Evolutionary conservation across 2,329 filamentous ascomycete species (phyloP).

Genomic region (Ceratocystis diversiconidia): DNA sequence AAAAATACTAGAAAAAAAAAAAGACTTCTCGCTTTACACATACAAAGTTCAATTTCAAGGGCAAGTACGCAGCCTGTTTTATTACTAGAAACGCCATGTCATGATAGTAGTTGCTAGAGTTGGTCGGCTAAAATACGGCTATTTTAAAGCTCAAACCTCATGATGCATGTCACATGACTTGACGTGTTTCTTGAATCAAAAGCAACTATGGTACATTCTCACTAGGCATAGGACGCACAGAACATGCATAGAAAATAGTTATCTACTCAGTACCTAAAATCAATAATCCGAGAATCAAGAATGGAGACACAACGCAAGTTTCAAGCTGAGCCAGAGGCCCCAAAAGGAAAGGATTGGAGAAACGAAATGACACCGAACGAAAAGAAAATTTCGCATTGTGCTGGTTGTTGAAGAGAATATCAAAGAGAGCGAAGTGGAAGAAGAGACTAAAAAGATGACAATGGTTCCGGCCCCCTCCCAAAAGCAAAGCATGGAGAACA

Average conservation of each 20-base stretch:
- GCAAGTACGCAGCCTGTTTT: no score
- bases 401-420: neutral
- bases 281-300: neutral
- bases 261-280: neutral
- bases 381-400: neutral
- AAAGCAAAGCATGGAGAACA: slow-evolving; percentile 6
- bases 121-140: neutral
- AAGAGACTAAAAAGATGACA: neutral
- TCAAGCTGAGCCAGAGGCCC: no score
- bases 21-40: no score
- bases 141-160: neutral
- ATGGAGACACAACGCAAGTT: neutral
- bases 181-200: no score
- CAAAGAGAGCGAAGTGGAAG: neutral
- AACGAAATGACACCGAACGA: neutral
- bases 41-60: no score
- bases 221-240: neutral
- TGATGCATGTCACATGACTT: no score
- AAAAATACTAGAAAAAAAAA: no score
- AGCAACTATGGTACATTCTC: no score
- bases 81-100: neutral
- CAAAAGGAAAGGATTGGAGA: neutral
- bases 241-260: neutral
- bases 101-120: neutral
- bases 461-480: slow-evolving; percentile 1